Base-by-base conservation (phyloP, 2,329 filamentous ascomycete species). In the Trichoderma polysporum region DNA sequence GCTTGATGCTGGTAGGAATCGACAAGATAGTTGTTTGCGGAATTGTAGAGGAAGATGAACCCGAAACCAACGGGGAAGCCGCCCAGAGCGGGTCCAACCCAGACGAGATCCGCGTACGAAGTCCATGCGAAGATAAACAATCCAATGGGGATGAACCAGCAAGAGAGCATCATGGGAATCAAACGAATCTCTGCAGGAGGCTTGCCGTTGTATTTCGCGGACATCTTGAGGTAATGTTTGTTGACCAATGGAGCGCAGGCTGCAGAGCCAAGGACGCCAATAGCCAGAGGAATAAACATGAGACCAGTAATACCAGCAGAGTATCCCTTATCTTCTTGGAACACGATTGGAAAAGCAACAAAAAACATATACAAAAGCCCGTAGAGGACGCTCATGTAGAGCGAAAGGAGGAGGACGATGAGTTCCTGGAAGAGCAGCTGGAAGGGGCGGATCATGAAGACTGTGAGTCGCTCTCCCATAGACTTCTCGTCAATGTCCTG, bases 381-480 rank as follows among this genome's bases (percentile, higher is more conserved):
- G 76, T 92, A 92, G 13, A 94, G 83, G 1, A 95, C 91, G 2
- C 88, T 90, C 91, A 95, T 96, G 82, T 96, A 97, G 1, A 96
- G 71, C 0, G 89, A 88, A 73, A 97, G 90, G 73, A 95, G 87
- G 71, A 97, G 86, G 57, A 97, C 92, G 73, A 97, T 97, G 45
- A 91, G 87, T 77, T 97, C 93, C 68, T 85, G 80, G 77, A 95
- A 94, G 37, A 97, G 86, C 2, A 97, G 87, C 80, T 95, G 91
- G 80, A 97, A 92, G 1, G 93, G 93, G 4, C 93, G 88, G 69
- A 95, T 75, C 45, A 97, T 81, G 83, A 95, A 94, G 71, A 95
- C 84, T 25, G 82, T 80, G 31, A 96, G 80, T 57, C 90, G 86
- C 75, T 95, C 89, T 4, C 80, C 77, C 63, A 95, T 77, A 3